phyloP scores from a whole-genome alignment of 2,329 filamentous ascomycete genomes.

The Rhexocercosporidium sp. region DNA sequence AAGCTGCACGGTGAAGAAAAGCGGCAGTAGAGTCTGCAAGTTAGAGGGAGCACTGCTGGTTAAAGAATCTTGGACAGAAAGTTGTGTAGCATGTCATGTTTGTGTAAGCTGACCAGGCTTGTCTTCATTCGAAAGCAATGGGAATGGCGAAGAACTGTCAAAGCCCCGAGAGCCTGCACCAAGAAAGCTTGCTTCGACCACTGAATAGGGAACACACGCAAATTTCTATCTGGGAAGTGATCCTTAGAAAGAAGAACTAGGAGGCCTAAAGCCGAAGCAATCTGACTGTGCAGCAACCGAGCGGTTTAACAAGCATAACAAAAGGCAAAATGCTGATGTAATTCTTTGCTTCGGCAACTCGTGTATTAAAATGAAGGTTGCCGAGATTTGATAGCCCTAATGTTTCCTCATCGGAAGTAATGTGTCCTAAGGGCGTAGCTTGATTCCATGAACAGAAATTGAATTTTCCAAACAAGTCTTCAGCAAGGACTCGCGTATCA shows the following conservation, averaged over 20 bases:
- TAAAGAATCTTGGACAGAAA: neutral
- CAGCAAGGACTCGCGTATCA: neutral
- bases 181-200: neutral
- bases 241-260: no score
- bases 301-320: no score
- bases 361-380: neutral
- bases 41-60: neutral
- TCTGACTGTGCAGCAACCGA: neutral
- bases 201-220: neutral
- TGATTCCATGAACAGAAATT: neutral
- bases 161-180: no score
- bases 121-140: no score
- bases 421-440: neutral
- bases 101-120: neutral
- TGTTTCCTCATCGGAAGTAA: neutral
- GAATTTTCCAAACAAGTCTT: neutral
- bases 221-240: no score
- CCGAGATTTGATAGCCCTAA: neutral
- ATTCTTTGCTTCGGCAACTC: neutral
- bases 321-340: no score
- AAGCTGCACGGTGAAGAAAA: no score
- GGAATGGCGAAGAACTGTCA: no score
- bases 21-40: no score
- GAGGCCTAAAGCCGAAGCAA: neutral
- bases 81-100: neutral